Conservation (phyloP, 345 rosid genomes). For the Ceriops decandra region DNA sequence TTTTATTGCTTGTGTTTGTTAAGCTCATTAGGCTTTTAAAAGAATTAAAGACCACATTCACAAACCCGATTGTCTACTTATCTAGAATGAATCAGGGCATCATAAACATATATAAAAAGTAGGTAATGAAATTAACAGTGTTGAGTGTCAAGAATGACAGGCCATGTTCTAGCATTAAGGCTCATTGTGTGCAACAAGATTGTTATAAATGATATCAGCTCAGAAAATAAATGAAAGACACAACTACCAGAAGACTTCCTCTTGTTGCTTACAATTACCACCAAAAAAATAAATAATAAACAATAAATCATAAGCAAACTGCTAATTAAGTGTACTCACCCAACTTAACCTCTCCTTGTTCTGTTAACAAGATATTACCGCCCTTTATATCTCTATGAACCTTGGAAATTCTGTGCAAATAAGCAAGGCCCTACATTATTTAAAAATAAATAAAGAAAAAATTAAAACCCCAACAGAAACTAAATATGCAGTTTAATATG, state of each 20-base stretch:
- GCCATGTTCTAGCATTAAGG: not conserved
- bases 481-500: slow-evolving; percentile 1
- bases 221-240: not conserved
- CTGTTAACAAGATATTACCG: slow-evolving; percentile 95
- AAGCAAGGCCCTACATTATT: slow-evolving; percentile 77
- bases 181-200: not conserved
- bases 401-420: slow-evolving; percentile 94
- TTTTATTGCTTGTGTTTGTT: no score
- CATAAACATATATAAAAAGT: not conserved
- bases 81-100: no score
- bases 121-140: not conserved
- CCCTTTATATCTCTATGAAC: slow-evolving; percentile 99
- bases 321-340: slow-evolving; percentile 55
- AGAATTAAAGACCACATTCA: no score
- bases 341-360: slow-evolving; percentile 98
- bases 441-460: not conserved
- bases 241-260: slow-evolving; percentile 1
- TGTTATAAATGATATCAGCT: not conserved
- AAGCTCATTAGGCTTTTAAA: no score
- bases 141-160: not conserved
- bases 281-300: no score
- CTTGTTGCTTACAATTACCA: not conserved
- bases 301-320: not conserved
- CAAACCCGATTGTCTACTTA: no score
- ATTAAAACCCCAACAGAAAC: slow-evolving; percentile 16